Evolutionary conservation across 1,284 basidiomycete genomes (phyloP), one percentile per base, ranked within the genome.

Genomic region (Mrakiaceae sp.): DNA sequence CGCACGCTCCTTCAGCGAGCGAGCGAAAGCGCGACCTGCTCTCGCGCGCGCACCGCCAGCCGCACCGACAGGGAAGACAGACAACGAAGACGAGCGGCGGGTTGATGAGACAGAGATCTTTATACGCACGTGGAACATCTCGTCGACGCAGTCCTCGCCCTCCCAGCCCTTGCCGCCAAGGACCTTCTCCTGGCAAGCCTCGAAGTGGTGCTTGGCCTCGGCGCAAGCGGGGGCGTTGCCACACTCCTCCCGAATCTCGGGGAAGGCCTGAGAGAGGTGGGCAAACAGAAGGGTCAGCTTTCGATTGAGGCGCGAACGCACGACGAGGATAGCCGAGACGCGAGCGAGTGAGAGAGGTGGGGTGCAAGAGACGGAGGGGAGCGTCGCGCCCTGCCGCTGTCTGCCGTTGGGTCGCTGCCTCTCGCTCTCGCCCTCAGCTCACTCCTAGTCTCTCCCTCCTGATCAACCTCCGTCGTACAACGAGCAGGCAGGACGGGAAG

Each of bases 101-200:
- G 27, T 27, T 27, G 27, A 27, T 27, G 27, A 27, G 27, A 27
- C 27, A 27, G 27, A 27, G 27, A 27, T 27, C 27, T 27, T 27
- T 27, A 27, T 11, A 58, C 58, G 47, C 10, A 62, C 58, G 54
- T 64, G 49, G 47, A 49, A 62, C 16, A 88, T 76, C 81, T 94
- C 91, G 79, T 92, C 90, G 60, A 93, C 88, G 74, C 90, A 94
- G 74, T 91, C 88, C 80, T 94, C 90, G 69, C 83, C 83, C 74
- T 88, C 84, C 82, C 83, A 90, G 58, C 89, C 90, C 72, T 92
- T 75, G 52, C 91, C 91, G 46, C 79, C 80, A 67, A 85, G 79
- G 61, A 94, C 85, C 78, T 90, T 91, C 76, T 94, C 87, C 73
- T 87, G 82, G 77, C 92, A 96, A 73, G 93, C 88, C 69, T 87